Evolutionary conservation across 2,329 filamentous ascomycete genomes (phyloP).

Genomic region (Paraphoma chrysanthemicola): DNA sequence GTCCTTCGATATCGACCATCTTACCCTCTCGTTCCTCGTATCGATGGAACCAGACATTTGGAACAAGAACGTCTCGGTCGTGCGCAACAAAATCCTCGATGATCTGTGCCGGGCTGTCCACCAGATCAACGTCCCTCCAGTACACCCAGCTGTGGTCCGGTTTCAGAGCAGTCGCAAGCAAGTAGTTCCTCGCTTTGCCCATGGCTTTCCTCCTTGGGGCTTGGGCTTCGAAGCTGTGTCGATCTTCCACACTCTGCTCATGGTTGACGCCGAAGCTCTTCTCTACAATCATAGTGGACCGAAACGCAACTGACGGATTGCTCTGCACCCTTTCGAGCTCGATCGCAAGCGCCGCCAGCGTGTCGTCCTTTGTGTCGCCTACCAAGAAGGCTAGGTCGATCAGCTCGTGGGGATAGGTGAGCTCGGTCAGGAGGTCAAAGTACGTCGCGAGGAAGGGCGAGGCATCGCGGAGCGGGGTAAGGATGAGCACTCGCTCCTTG

Average conservation of each 20-base stretch:
- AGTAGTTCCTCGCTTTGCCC: conserved; percentile 89
- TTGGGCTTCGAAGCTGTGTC: conserved; percentile 87
- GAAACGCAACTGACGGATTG: conserved; percentile 80
- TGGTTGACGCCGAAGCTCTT: conserved; percentile 85
- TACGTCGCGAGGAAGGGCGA: conserved; percentile 82
- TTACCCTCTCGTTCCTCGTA: conserved; percentile 73
- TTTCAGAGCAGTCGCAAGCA: conserved; percentile 83
- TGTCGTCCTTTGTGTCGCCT: conserved; percentile 90
- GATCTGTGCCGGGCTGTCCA: conserved; percentile 85
- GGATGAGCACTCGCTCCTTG: conserved; percentile 85
- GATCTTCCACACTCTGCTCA: conserved; percentile 80
- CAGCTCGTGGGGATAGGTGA: conserved; percentile 92
- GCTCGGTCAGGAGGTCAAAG: conserved; percentile 87
- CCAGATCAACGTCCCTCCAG: conserved; percentile 97
- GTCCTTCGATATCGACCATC: conserved; percentile 82
- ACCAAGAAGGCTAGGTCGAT: conserved; percentile 97
- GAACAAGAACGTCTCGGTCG: conserved; percentile 90
- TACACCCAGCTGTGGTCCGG: conserved; percentile 98
- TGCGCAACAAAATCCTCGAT: conserved; percentile 96
- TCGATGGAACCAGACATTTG: conserved; percentile 97
- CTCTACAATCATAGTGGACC: conserved; percentile 81
- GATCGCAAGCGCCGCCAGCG: conserved; percentile 80
- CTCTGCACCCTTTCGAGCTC: conserved; percentile 90
- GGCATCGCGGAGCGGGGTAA: conserved; percentile 93
- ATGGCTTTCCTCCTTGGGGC: conserved; percentile 89